Conservation (phyloP, 2,329 filamentous ascomycete species). For the Beauveria bassiana region DNA sequence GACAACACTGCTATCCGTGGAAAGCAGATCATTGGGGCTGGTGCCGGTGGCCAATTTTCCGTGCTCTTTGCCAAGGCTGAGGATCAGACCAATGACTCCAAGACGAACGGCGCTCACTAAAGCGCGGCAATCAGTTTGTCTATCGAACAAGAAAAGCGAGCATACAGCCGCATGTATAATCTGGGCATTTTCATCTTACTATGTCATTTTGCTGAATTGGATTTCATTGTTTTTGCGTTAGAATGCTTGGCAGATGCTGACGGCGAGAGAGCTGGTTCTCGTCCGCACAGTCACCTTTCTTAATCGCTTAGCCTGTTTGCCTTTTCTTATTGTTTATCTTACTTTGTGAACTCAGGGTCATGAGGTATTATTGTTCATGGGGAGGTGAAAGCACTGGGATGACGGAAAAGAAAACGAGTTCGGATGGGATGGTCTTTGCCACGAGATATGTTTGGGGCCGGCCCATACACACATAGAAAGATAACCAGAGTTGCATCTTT, state of each 20-base stretch:
- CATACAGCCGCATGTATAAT: conserved; percentile 4
- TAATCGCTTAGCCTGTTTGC: not conserved
- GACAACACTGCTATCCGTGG: conserved; percentile 77
- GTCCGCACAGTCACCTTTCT: not conserved
- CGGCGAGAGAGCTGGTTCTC: not conserved
- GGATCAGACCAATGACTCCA: conserved; percentile 17
- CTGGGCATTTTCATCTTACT: not conserved
- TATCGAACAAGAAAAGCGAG: not conserved
- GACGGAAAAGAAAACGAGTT: not conserved
- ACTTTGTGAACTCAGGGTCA: not conserved
- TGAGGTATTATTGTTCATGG: not conserved
- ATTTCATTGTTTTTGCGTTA: not conserved
- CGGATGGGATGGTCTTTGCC: conserved; percentile 1
- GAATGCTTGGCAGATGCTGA: not conserved
- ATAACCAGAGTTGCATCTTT: not conserved
- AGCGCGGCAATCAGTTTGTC: not conserved
- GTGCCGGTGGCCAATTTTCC: conserved; percentile 80
- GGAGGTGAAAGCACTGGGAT: not conserved
- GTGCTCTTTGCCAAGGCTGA: conserved; percentile 44
- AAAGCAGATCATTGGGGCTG: conserved; percentile 68
- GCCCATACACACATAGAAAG: not conserved
- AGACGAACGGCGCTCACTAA: conserved; percentile 22
- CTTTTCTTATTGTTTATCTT: not conserved
- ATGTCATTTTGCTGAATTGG: not conserved
- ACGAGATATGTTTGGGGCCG: conserved; percentile 1